Evolutionary conservation across 2,329 filamentous ascomycete genomes (phyloP).

Genomic region (Aspergillus neoniger): DNA sequence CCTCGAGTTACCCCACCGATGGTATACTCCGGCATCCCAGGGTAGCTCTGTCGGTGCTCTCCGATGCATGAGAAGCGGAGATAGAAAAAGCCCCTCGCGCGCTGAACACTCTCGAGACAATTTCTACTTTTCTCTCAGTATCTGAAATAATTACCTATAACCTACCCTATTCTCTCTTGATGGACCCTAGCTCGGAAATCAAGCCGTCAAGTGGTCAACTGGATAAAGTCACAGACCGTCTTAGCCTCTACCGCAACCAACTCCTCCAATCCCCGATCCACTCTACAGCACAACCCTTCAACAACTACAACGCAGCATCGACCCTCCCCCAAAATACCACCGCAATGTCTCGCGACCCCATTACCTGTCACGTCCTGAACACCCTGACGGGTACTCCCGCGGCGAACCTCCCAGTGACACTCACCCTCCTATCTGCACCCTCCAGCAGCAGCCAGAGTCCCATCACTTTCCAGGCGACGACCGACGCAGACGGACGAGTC

Average conservation of each 20-base stretch:
- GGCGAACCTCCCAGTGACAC: constrained; percentile 50
- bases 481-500: constrained; percentile 50
- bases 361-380: constrained; percentile 55
- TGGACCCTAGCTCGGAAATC: constrained; percentile 24
- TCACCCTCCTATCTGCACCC: constrained; percentile 53
- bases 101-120: not conserved
- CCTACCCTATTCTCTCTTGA: constrained; percentile 22
- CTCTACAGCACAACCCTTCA: constrained; percentile 16
- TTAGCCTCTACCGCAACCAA: constrained; percentile 38
- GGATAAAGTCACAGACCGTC: constrained; percentile 33
- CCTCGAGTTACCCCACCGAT: constrained; percentile 19
- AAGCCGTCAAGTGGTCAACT: constrained; percentile 20
- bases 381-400: constrained; percentile 49
- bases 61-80: constrained; percentile 33
- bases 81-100: constrained; percentile 19
- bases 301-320: constrained; percentile 8
- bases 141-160: not conserved
- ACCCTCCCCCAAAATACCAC: constrained; percentile 17
- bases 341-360: constrained; percentile 46
- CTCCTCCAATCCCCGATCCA: constrained; percentile 19
- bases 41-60: constrained; percentile 35
- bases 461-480: constrained; percentile 41
- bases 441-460: constrained; percentile 26
- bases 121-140: constrained; percentile 4
- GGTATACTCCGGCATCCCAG: constrained; percentile 25